Percentiles rank a stretch among this genome's conserved stretches.
Evolutionary conservation across 768 basidiomycete species (phyloP).

Genomic region (Gymnopilus junonius): DNA sequence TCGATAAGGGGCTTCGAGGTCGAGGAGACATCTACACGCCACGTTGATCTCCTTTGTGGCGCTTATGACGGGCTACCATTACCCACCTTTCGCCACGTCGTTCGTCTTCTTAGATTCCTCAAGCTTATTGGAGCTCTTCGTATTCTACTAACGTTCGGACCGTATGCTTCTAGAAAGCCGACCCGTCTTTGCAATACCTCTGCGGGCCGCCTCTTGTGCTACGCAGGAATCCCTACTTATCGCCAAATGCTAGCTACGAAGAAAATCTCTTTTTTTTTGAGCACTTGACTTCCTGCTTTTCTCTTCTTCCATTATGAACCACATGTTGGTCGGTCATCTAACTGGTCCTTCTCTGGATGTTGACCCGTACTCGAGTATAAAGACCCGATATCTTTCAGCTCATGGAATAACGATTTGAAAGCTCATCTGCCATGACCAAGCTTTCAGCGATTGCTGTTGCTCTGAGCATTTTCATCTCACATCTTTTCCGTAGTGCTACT

Average conservation of each 20-base stretch:
- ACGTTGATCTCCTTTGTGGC: neutral
- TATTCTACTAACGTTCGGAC: neutral
- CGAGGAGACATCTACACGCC: neutral
- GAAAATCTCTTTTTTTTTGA: neutral
- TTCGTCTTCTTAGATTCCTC: slow-evolving; percentile 5
- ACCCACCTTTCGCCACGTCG: neutral
- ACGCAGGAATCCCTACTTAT: slow-evolving; percentile 1
- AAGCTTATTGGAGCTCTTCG: neutral
- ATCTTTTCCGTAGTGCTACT: slow-evolving; percentile 12
- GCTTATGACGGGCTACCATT: neutral
- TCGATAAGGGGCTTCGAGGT: neutral
- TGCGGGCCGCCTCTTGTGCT: neutral
- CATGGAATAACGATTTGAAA: neutral
- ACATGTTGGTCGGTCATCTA: neutral
- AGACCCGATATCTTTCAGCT: neutral
- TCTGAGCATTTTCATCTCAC: slow-evolving; percentile 13
- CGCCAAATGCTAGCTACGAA: neutral
- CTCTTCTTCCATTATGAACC: neutral
- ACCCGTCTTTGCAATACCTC: neutral
- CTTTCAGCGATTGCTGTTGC: slow-evolving; percentile 13
- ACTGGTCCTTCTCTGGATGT: neutral
- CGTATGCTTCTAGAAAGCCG: neutral
- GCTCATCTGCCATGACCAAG: slow-evolving; percentile 7
- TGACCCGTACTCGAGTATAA: neutral
- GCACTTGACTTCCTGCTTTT: neutral